These are phyloP conservation scores for Fusarium sp. DNA, from an alignment of 2,329 filamentous ascomycete species.

Conservation along the genomic window DNA sequence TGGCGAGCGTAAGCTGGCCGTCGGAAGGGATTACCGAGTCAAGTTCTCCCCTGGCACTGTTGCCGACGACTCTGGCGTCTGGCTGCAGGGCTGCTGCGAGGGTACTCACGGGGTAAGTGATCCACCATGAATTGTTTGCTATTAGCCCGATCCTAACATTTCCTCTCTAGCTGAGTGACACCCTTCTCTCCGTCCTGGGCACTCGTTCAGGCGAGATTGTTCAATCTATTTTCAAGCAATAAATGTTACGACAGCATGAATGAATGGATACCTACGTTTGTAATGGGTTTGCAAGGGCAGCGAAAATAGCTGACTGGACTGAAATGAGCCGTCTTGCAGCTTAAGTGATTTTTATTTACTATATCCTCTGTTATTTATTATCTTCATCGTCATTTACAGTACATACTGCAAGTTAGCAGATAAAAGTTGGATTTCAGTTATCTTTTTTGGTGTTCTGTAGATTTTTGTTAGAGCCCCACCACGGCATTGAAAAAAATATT, in stretches of 20 bases:
- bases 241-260: constrained; percentile 40
- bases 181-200: constrained; percentile 81
- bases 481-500: constrained; percentile 6
- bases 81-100: constrained; percentile 95
- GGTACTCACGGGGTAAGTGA: constrained; percentile 86
- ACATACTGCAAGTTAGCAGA: constrained; percentile 11
- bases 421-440: constrained; percentile 17
- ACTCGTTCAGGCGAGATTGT: constrained; percentile 83
- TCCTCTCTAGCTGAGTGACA: constrained; percentile 75
- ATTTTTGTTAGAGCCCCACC: constrained; percentile 23
- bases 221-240: constrained; percentile 72
- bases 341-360: constrained; percentile 21
- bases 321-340: constrained; percentile 19
- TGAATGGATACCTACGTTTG: constrained; percentile 37
- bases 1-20: constrained; percentile 66
- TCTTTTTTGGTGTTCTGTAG: constrained; percentile 29
- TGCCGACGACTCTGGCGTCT: constrained; percentile 80
- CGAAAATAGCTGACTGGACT: constrained; percentile 41
- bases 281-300: constrained; percentile 40
- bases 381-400: constrained; percentile 16
- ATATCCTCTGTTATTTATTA: constrained; percentile 27
- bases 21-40: constrained; percentile 83
- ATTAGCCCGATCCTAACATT: constrained; percentile 35
- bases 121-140: neutral
- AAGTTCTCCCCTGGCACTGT: constrained; percentile 77